Percentiles rank a stretch among this genome's conserved stretches.
Evolutionary conservation across 1,284 basidiomycete genomes (phyloP).

Genomic region (Microbotryum scabiosae): DNA sequence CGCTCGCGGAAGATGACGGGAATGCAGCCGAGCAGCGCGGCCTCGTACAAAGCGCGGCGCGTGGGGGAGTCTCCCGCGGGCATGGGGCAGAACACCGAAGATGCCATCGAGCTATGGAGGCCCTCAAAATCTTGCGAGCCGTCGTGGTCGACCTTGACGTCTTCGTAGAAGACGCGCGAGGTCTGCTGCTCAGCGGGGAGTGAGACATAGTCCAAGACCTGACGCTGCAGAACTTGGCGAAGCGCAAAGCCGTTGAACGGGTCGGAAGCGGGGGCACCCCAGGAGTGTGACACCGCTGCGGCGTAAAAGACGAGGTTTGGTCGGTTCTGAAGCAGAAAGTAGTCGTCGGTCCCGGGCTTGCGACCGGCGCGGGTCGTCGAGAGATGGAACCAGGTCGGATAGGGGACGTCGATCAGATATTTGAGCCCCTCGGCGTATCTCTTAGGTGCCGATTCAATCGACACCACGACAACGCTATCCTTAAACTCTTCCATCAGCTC

Average conservation of each 20-base stretch:
- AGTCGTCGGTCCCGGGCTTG: conserved; percentile 17
- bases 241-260: conserved; percentile 32
- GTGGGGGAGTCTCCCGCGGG: conserved; percentile 29
- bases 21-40: conserved; percentile 29
- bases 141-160: conserved; percentile 22
- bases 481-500: conserved; percentile 29
- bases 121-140: conserved; percentile 22
- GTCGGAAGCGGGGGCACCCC: conserved; percentile 22
- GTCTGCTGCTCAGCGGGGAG: neutral
- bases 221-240: conserved; percentile 15
- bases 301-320: conserved; percentile 25
- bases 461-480: conserved; percentile 25
- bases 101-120: conserved; percentile 26
- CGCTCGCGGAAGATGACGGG: conserved; percentile 30
- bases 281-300: conserved; percentile 22
- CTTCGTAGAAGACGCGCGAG: conserved; percentile 19
- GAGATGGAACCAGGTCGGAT: conserved; percentile 29
- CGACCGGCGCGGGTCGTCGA: conserved; percentile 8
- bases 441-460: conserved; percentile 29
- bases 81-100: conserved; percentile 24
- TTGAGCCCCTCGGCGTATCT: conserved; percentile 16
- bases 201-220: conserved; percentile 12
- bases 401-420: conserved; percentile 30
- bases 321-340: conserved; percentile 16
- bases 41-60: conserved; percentile 28